A percentile compares a stretch with the other conserved stretches of the same genome.
phyloP scores from a whole-genome alignment of 148 eudicot species.

The Rhododendron kiyosumense region DNA sequence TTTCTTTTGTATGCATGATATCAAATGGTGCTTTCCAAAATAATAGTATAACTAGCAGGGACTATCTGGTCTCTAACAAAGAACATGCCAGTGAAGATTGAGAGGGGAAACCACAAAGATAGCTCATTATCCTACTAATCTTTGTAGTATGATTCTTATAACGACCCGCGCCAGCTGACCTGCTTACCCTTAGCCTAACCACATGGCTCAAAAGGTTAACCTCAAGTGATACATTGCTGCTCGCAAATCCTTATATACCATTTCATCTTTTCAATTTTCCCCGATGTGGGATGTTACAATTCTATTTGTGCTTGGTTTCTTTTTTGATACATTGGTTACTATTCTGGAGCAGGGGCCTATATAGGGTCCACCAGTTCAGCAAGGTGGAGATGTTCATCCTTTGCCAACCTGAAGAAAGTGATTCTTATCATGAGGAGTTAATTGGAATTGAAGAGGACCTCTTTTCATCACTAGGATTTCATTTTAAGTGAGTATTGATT shows the following conservation, averaged over 20 bases:
- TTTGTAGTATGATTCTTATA: not conserved
- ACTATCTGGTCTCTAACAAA: not conserved
- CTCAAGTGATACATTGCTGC: too few species aligned
- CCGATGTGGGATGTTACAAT: not conserved
- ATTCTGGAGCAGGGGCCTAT: conserved; percentile 68
- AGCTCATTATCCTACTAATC: not conserved
- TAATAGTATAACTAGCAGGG: not conserved
- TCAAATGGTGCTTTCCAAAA: not conserved
- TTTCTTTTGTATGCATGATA: not conserved
- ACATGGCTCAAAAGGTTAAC: too few species aligned
- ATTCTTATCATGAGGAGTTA: conserved; percentile 67
- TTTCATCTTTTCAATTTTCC: too few species aligned
- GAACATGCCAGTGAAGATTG: not conserved
- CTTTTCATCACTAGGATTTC: conserved; percentile 73
- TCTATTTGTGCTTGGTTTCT: not conserved
- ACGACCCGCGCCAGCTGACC: too few species aligned
- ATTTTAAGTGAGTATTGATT: conserved; percentile 57
- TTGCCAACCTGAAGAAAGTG: conserved; percentile 84
- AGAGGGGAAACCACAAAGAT: not conserved
- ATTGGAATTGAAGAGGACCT: conserved; percentile 86
- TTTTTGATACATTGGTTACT: conserved; percentile 14
- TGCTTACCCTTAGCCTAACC: too few species aligned
- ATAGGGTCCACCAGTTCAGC: conserved; percentile 92
- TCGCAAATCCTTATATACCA: too few species aligned
- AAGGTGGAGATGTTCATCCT: conserved; percentile 92